Evolutionary conservation across 306 rosid species (phyloP).

Genomic region (Trichosanthes truncata): DNA sequence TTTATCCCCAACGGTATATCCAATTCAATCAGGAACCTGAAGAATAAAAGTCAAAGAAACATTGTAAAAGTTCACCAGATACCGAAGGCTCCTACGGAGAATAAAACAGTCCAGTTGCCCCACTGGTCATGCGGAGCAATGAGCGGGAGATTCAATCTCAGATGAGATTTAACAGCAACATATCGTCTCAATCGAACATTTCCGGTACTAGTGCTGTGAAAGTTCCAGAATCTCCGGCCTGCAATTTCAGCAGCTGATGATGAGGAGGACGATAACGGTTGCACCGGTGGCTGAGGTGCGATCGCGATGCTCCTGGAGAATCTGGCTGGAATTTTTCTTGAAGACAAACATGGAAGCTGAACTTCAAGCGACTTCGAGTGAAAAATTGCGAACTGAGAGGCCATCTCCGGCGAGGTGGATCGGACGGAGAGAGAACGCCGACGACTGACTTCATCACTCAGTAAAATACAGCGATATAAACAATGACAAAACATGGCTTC

Average conservation of each 20-base stretch:
- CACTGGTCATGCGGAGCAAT: slow-evolving; percentile 55
- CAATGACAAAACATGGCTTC: too few species aligned
- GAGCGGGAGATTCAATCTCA: slow-evolving; percentile 32
- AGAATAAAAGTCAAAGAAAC: neutral
- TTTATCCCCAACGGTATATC: neutral
- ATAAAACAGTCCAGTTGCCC: slow-evolving; percentile 67
- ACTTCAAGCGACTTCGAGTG: neutral
- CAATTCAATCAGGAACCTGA: neutral
- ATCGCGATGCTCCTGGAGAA: neutral
- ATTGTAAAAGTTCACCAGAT: slow-evolving; percentile 32
- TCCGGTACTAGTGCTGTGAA: neutral
- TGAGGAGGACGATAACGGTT: neutral
- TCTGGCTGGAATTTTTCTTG: slow-evolving; percentile 16
- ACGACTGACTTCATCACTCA: neutral
- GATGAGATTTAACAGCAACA: slow-evolving; percentile 21
- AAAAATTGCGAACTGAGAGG: neutral
- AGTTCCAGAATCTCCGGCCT: neutral
- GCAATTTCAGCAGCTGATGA: neutral
- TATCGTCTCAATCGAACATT: neutral
- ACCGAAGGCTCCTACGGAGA: slow-evolving; percentile 57
- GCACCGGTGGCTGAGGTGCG: neutral
- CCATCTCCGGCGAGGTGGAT: slow-evolving; percentile 16
- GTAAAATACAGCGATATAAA: neutral
- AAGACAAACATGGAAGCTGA: slow-evolving; percentile 8
- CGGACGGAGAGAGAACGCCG: neutral